These are phyloP conservation scores for Macrophomina phaseolina DNA, from an alignment of 2,329 filamentous ascomycete species.

Conservation along the genomic window DNA sequence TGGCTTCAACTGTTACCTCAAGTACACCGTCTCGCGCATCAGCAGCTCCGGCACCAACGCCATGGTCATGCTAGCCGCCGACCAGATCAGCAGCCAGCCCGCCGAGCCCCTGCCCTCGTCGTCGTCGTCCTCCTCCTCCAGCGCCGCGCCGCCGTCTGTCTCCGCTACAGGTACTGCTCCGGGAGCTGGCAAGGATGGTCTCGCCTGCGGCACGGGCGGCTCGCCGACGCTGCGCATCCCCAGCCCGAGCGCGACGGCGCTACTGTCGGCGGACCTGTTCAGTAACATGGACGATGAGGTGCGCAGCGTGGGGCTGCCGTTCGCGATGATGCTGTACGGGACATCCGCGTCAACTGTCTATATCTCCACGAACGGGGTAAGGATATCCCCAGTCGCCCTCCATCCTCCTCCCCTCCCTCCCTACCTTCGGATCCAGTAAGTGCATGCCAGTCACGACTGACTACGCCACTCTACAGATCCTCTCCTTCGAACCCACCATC, in stretches of 20 bases:
- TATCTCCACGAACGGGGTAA: slow-evolving; percentile 1
- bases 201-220: neutral
- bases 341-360: neutral
- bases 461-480: neutral
- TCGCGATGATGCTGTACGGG: slow-evolving; percentile 2
- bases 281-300: neutral
- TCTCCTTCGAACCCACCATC: neutral
- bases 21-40: neutral
- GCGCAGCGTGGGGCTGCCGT: neutral
- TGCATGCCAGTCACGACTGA: too few relatives aligned
- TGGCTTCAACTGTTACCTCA: neutral
- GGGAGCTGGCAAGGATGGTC: neutral
- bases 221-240: neutral
- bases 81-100: neutral
- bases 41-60: slow-evolving; percentile 1
- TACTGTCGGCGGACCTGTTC: slow-evolving; percentile 5
- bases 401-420: neutral
- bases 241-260: neutral
- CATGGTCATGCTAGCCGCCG: neutral
- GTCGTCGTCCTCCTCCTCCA: neutral
- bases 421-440: too few relatives aligned
- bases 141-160: neutral
- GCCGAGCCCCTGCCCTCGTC: neutral
- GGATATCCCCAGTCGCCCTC: neutral
- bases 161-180: neutral